Base-by-base conservation (phyloP, 164 flowering plant genomes). In the Malania oleifera region DNA sequence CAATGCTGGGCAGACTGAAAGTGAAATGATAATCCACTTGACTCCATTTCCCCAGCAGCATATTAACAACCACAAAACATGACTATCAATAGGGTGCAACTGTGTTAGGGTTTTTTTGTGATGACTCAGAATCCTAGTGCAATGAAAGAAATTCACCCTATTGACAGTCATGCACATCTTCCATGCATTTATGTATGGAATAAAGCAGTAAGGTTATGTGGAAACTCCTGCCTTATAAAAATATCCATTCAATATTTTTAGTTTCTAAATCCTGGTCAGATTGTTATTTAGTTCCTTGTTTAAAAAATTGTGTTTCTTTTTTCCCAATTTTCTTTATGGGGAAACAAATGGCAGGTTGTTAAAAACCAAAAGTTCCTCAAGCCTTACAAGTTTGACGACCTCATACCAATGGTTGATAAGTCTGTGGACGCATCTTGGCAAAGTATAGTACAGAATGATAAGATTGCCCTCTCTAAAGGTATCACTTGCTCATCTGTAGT, bases 351-450 rank as follows among this genome's bases (percentile, higher is more conserved):
- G 47, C 67, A 72, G 76, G 60, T 15, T 7, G 8, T 37, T 17
- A 26, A 43, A 3, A 15, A 6, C 8, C 4, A 50, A 28, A 60
- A 17, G 15, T 25, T 1, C 35, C 56, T 12, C 18, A 48, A 41
- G 14, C 28, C 62, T n/a, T 51, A 9, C 38, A 57, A 47, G 1
- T 49, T 14, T 25, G 59, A 65, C 1, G 58, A 54, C 28, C 56
- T 26, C 24, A 61, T 62, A 20, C 73, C 75, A 7, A 24, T 68
- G 50, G 64, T 69, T 58, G 78, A 69, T 7, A 75, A 75, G 63
- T 15, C 54, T 19, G 55, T 71, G 48, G 66, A 75, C 37, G 15
- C 54, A 24, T 9, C 60, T 28, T 73, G 80, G 77, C 56, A 56
- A 19, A 73, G 56, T 29, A n/a, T 53, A 35, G 27, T 20, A 18